Base-by-base conservation (phyloP, 2,329 filamentous ascomycete genomes). In the Calonectria leucothoes region DNA sequence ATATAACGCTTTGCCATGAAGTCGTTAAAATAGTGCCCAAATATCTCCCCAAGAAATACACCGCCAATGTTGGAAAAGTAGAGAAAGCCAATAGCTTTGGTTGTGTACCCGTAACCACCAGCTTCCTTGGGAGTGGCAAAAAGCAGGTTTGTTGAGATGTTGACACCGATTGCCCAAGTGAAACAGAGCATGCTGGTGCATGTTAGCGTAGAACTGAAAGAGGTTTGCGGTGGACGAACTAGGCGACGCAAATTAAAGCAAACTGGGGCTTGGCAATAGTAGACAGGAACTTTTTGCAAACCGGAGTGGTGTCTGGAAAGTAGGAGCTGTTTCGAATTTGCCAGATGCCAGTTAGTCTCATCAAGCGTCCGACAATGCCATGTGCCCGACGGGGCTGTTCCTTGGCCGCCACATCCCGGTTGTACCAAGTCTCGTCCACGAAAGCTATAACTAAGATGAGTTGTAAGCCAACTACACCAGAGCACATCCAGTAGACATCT, bases 21-120 rank as follows among this genome's bases (percentile, higher is more conserved):
- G 76, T 91, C 90, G 80, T 91, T 88, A 5, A 91, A 82, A 86
- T 86, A 91, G 81, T 91, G 90, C 17, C 90, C 90, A 4, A 83
- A 79, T 0, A 88, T 67, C 81, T 91, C 89, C 31, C 89, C 90
- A 1, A 91, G 81, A 12, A 90, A 79, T 1, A 87, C 86, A 5
- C 86, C 90, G 2, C 90, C 85, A 31, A 91, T 84, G 11, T 88
- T 88, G 0, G 89, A 88, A 78, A 92, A 91, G 81, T 92, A 91
- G 79, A 91, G 90, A 82, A 81, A 86, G 77, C 88, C 90, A 66
- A 90, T 88, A 69, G 88, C 84, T 69, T 85, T 85, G 0, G 86
- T 83, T 0, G 86, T 86, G 77, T 90, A 89, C n/a, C 85, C 84
- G 78, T 90, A 90, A 4, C 88, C 80, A 0, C 86, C 86, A 1